Evolutionary conservation across 306 rosid genomes (phyloP).

Genomic region (Dalbergia oliveri): DNA sequence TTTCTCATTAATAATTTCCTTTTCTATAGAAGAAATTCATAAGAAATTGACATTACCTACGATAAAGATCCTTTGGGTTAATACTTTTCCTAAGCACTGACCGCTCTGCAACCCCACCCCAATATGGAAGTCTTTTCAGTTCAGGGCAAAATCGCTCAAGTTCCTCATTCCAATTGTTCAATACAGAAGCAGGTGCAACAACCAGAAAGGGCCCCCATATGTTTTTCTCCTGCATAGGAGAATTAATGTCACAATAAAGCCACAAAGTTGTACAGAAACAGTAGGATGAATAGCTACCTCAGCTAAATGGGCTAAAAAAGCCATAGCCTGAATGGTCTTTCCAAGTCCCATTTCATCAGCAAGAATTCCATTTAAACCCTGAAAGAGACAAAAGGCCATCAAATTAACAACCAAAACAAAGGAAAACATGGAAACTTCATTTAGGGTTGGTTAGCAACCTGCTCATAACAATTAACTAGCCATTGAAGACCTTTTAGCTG

Average conservation of each 20-base stretch:
- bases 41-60: conserved; percentile 68
- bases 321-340: conserved; percentile 99
- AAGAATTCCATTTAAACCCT: conserved; percentile 99
- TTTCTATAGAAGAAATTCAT: background rate
- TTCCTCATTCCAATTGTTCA: conserved; percentile 99
- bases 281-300: conserved; percentile 69
- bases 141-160: conserved; percentile 97
- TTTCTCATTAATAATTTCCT: background rate
- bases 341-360: conserved; percentile 99
- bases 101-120: conserved; percentile 94
- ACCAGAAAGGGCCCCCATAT: conserved; percentile 99
- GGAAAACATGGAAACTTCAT: conserved; percentile 17
- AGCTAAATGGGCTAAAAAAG: conserved; percentile 95
- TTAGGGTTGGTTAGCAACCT: conserved; percentile 64
- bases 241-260: conserved; percentile 48
- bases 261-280: conserved; percentile 31
- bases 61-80: conserved; percentile 89
- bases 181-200: conserved; percentile 98
- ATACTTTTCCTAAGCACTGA: conserved; percentile 89
- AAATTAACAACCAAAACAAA: conserved; percentile 45
- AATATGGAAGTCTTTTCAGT: conserved; percentile 89
- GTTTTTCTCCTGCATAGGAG: conserved; percentile 82
- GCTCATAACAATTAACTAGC: conserved; percentile 99
- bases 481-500: conserved; percentile 98
- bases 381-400: conserved; percentile 43